A percentile compares a stretch with the other conserved stretches of the same genome.
Conservation (phyloP, 148 eudicot genomes). For the Hydrangea macrophylla region DNA sequence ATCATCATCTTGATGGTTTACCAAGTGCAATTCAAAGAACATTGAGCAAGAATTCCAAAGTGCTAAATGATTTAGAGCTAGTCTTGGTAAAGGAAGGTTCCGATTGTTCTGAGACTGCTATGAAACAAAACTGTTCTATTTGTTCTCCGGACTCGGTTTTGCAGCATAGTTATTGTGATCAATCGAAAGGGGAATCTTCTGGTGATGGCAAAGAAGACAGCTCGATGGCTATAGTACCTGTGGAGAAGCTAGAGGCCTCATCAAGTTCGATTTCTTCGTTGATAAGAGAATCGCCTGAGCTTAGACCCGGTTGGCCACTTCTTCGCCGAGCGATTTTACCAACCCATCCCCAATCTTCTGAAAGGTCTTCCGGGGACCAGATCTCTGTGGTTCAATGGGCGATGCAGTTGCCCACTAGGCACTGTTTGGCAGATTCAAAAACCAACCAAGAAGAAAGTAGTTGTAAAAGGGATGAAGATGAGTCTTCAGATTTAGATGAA, state of each 20-base stretch:
- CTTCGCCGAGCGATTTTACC: constrained; percentile 44
- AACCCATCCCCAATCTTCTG: constrained; percentile 21
- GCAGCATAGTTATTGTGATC: constrained; percentile 13
- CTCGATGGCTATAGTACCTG: constrained; percentile 59
- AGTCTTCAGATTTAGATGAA: constrained; percentile 36
- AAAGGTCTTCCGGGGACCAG: constrained; percentile 29
- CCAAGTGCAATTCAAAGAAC: constrained; percentile 54
- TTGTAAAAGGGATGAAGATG: constrained; percentile 21
- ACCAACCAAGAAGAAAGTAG: constrained; percentile 21
- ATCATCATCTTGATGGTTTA: constrained; percentile 41
- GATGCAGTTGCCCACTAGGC: constrained; percentile 49
- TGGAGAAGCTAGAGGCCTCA: constrained; percentile 29
- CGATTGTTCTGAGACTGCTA: constrained; percentile 14
- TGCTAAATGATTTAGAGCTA: constrained; percentile 20
- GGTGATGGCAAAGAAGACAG: constrained; percentile 27
- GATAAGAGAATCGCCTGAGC: constrained; percentile 43
- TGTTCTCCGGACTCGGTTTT: constrained; percentile 38
- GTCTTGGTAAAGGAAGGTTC: constrained; percentile 14
- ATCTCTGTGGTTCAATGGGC: constrained; percentile 68
- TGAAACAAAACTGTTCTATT: constrained; percentile 48
- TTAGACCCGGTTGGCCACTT: constrained; percentile 73
- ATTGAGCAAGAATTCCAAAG: constrained; percentile 35
- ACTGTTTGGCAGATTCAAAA: constrained; percentile 19
- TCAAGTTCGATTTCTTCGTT: constrained; percentile 37
- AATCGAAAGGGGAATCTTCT: constrained; percentile 22